Percentiles rank a stretch among this genome's conserved stretches.
Evolutionary conservation across 192 early-diverging fungal species (phyloP).

Genomic region (Backusella westeae): DNA sequence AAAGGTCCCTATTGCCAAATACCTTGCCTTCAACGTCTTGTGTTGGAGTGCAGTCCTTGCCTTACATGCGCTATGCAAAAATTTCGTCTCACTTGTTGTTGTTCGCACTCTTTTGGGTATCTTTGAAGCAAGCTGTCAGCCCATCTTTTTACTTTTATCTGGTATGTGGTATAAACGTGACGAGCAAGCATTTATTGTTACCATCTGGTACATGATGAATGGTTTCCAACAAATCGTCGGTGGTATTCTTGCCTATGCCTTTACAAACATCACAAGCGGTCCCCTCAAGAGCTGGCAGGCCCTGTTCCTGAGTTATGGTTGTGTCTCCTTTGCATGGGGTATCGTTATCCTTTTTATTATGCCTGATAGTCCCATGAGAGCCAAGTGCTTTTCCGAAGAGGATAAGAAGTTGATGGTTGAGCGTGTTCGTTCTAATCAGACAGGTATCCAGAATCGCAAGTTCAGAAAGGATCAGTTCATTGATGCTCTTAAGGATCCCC

Average conservation of each 20-base stretch:
- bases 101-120: constrained; percentile 26
- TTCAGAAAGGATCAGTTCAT: constrained; percentile 21
- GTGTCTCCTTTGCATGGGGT: constrained; percentile 7
- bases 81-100: constrained; percentile 16
- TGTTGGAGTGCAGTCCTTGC: constrained; percentile 23
- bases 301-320: constrained; percentile 18
- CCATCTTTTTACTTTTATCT: constrained; percentile 14
- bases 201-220: constrained; percentile 23
- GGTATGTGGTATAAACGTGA: constrained; percentile 19
- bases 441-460: constrained; percentile 9
- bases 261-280: constrained; percentile 19
- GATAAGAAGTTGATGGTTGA: constrained; percentile 25
- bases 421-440: constrained; percentile 19
- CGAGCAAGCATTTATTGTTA: constrained; percentile 16
- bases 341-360: constrained; percentile 4
- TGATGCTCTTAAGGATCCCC: constrained; percentile 8
- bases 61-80: neutral
- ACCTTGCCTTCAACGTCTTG: constrained; percentile 6
- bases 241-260: constrained; percentile 20
- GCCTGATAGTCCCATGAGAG: constrained; percentile 25
- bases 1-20: constrained; percentile 20
- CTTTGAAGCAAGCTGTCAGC: constrained; percentile 25
- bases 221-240: constrained; percentile 24
- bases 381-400: constrained; percentile 23
- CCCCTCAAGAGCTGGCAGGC: constrained; percentile 24